phyloP scores from a whole-genome alignment of 805 yeast species.

The Ogataea nonfermentans region DNA sequence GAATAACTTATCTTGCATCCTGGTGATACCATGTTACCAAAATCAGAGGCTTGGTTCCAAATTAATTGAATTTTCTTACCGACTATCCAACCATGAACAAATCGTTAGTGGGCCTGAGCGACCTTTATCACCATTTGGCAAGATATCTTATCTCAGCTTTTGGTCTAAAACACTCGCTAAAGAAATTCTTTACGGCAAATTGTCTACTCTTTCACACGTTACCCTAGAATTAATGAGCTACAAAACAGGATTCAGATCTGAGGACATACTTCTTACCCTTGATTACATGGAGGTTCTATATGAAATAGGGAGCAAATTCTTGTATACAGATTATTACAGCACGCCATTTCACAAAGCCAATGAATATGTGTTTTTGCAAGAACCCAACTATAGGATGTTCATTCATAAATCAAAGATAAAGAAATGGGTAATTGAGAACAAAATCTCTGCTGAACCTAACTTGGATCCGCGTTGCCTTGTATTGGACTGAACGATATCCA shows the following conservation, averaged over 20 bases:
- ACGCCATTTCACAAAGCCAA: conserved; percentile 15
- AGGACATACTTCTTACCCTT: conserved; percentile 59
- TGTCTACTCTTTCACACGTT: conserved; percentile 31
- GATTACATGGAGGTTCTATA: conserved; percentile 51
- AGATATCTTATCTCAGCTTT: conserved; percentile 63
- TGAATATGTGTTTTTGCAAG: conserved; percentile 24
- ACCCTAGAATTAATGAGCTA: conserved; percentile 50
- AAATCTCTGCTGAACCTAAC: conserved; percentile 17
- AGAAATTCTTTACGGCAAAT: conserved; percentile 42
- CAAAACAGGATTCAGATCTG: conserved; percentile 61
- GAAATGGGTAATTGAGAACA: conserved; percentile 31
- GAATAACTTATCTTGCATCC: conserved; percentile 86
- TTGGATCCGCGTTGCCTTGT: conserved; percentile 26
- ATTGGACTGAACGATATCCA: conserved; percentile 20
- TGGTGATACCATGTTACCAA: conserved; percentile 92
- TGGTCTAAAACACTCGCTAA: conserved; percentile 63
- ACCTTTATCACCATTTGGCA: conserved; percentile 84
- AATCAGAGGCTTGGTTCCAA: conserved; percentile 72
- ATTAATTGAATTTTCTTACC: conserved; percentile 80
- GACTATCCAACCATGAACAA: conserved; percentile 63
- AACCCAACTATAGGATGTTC: conserved; percentile 23
- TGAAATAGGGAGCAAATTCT: conserved; percentile 26
- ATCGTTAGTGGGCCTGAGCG: conserved; percentile 84
- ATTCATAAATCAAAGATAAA: conserved; percentile 26
- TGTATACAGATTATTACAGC: conserved; percentile 31